Evolutionary conservation across 2,329 filamentous ascomycete genomes (phyloP).

Genomic region (Ilyonectria sp.): DNA sequence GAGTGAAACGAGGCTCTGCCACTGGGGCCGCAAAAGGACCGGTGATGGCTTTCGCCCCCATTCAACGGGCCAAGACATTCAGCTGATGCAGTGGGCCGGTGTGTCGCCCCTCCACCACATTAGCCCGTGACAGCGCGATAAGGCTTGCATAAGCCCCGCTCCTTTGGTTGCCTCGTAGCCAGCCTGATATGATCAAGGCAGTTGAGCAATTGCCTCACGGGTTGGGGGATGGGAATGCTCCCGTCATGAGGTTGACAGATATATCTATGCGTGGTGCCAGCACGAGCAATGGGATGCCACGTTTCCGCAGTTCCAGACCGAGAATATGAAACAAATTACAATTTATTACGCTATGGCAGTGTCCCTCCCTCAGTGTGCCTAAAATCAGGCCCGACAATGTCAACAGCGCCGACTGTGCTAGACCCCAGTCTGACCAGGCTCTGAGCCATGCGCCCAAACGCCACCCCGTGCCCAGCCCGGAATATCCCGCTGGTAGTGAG

Average conservation of each 20-base stretch:
- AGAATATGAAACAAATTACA: background rate
- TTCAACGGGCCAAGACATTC: background rate
- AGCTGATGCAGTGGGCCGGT: background rate
- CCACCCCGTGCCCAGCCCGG: background rate
- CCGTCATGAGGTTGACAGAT: background rate
- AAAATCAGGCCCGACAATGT: background rate
- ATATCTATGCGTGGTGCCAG: background rate
- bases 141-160: conserved; percentile 12
- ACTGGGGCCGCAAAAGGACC: background rate
- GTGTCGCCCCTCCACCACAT: background rate
- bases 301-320: background rate
- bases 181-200: background rate
- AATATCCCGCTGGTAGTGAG: background rate
- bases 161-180: background rate
- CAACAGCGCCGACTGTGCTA: background rate
- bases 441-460: background rate
- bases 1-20: background rate
- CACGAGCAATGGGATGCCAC: background rate
- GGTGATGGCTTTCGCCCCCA: background rate
- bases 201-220: background rate
- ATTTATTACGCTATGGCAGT: background rate
- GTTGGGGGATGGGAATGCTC: background rate
- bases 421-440: conserved; percentile 14
- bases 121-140: background rate
- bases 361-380: background rate